Conservation (phyloP, 1,284 basidiomycete species). For the Cutaneotrichosporon mucoides region DNA sequence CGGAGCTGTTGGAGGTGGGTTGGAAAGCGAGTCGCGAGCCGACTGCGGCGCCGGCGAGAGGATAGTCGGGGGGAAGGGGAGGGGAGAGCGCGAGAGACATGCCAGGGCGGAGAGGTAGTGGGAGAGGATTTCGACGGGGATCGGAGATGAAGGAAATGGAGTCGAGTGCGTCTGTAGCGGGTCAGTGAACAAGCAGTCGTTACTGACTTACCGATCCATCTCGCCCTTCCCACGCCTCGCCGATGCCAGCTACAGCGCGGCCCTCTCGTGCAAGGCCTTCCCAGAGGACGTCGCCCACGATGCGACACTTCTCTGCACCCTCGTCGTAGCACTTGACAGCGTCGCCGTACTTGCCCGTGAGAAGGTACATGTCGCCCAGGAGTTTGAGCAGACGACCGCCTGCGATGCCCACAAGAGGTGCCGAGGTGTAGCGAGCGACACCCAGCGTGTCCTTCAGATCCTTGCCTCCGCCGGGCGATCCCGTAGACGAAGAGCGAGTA, state of each 20-base stretch:
- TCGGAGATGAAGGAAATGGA: constrained; percentile 37
- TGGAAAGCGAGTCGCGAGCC: constrained; percentile 25
- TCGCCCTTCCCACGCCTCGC: constrained; percentile 76
- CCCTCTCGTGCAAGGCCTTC: constrained; percentile 84
- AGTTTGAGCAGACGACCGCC: constrained; percentile 68
- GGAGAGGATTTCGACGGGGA: constrained; percentile 42
- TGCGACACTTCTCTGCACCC: constrained; percentile 67
- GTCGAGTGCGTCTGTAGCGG: constrained; percentile 27
- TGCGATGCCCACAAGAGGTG: constrained; percentile 34
- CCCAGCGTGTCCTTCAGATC: constrained; percentile 1
- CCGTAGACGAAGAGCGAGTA: constrained; percentile 29
- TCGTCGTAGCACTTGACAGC: constrained; percentile 80
- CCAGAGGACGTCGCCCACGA: constrained; percentile 73
- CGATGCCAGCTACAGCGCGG: constrained; percentile 66
- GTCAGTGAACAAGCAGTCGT: background rate
- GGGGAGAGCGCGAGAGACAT: constrained; percentile 33
- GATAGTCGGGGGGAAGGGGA: constrained; percentile 41
- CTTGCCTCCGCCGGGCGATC: constrained; percentile 2
- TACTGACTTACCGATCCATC: constrained; percentile 58
- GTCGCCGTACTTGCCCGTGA: constrained; percentile 75
- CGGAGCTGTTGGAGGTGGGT: constrained; percentile 21
- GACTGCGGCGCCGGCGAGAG: constrained; percentile 33
- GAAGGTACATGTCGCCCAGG: constrained; percentile 78
- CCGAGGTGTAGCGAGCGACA: constrained; percentile 32
- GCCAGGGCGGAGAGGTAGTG: constrained; percentile 37